Base-by-base conservation (phyloP, 116 monocot genomes). In the Phalaenopsis hybrid region DNA sequence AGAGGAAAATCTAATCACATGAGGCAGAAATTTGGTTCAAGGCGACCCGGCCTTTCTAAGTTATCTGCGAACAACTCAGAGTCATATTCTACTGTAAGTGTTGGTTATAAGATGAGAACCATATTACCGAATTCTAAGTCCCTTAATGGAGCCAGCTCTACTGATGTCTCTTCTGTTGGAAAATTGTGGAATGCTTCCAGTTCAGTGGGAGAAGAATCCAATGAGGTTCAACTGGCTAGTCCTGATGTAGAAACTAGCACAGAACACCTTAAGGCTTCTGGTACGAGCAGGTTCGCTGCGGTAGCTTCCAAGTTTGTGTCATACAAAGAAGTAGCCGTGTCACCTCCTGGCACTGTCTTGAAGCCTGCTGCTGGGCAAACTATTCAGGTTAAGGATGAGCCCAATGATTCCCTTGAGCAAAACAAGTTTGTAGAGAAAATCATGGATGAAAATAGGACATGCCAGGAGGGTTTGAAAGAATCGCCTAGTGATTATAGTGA, bases 241-340 rank as follows among this genome's bases (percentile, higher is more conserved):
- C 25, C 70, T 34, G 70, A 70, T 37, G 12, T 4, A 31, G 70
- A 70, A 31, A 13, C 70, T 70, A 31, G 2, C 33, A 33, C 70
- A 9, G 70, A 70, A 44, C 51, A 81, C 68, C 33, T 34, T n/a
- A 83, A 44, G 50, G 59, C 69, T 49, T 81, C 83, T 79, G 74
- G 37, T 55, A 78, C 70, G 3, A 80, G 58, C 44, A 89, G 88
- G 63, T 76, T 92, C 12, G 61, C 78, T 46, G 49, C 81, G 16
- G 90, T 90, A 72, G 91, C 93, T 79, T 90, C 89, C 79, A 95
- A 92, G 77, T 85, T 82, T 50, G 81, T 91, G 8, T 93, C 97
- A 44, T 98, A 98, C 86, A 98, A 95, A 88, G 93, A 91, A 84
- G 97, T 98, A 70, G 97, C 94, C 16, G 77, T 90, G 8, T 92